Percentiles rank a stretch among this genome's conserved stretches.
Evolutionary conservation across 306 rosid genomes (phyloP).

Genomic region (Fagus crenata): DNA sequence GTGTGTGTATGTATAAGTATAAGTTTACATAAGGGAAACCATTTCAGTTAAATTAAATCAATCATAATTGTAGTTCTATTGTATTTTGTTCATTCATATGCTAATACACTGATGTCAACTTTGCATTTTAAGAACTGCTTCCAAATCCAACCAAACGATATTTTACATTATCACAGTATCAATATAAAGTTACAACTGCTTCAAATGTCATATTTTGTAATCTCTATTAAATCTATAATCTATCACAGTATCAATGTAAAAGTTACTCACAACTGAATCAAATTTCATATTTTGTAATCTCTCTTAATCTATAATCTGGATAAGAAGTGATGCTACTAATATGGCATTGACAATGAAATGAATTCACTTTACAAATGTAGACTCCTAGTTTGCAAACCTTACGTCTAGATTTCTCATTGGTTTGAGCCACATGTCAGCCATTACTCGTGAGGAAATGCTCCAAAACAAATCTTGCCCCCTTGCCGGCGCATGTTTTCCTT

Average conservation of each 20-base stretch:
- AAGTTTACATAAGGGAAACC: neutral
- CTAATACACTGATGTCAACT: neutral
- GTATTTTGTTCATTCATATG: neutral
- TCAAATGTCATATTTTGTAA: no score
- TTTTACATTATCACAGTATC: neutral
- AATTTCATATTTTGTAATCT: neutral
- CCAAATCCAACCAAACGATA: neutral
- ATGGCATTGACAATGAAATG: neutral
- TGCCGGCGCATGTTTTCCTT: constrained; percentile 46
- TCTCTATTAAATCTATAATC: no score
- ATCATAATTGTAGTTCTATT: neutral
- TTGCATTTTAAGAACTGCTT: neutral
- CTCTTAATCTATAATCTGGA: neutral
- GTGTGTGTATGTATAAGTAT: no score
- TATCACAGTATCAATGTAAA: neutral
- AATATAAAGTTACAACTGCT: no score
- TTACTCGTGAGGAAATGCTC: constrained; percentile 84
- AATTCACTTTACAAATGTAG: neutral
- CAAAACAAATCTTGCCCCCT: constrained; percentile 73
- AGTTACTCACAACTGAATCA: neutral
- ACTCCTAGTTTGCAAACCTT: constrained; percentile 47
- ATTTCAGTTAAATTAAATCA: neutral
- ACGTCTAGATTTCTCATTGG: constrained; percentile 85
- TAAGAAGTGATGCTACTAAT: neutral
- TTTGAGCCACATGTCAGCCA: constrained; percentile 98